Evolutionary conservation across 805 yeast species (phyloP), one percentile per base, ranked within the genome.

Genomic region (Nakazawaea molendinolei): DNA sequence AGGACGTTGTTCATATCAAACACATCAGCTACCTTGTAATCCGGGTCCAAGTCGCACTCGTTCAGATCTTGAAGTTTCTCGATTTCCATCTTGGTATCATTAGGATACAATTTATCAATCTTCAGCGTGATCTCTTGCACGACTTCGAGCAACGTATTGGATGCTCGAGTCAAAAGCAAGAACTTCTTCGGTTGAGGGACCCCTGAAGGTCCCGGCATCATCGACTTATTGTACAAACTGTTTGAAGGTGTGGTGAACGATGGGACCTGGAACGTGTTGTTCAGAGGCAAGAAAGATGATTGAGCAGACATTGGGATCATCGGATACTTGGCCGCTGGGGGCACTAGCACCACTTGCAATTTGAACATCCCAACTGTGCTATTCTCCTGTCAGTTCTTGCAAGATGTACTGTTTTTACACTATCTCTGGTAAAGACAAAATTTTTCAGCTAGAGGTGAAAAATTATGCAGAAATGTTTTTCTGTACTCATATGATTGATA

Each of bases 1-100:
- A 75, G 68, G 4, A 66, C 55, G 40, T 65, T 69, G 40, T 61
- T 66, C 10, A 58, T 55, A 35, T 66, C 74, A 48, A 85, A 82
- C 5, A 83, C 78, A 46, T 82, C 85, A 8, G 68, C 69, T 0
- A 77, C 80, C 3, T 55, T 42, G 44, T 77, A 84, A 41, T 83
- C 95, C 0, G 89, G 89, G 53, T 85, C 95, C 39, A 85, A 58
- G 51, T 85, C 95, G 46, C 89, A 82, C 39, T 69, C 69, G 40
- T 74, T 70, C 28, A 55, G 55, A 53, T 84, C 90, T 50, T 84
- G 94, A 5, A 85, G 56, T 34, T 72, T 70, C n/a, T 67, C 58
- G 27, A 85, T 71, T 5, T 64, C 63, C 14, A 83, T 52, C 7
- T 13, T 20, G 4, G 67, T 73, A 33, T 71, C 77, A 16, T 65